Evolutionary conservation across 164 flowering plant genomes (phyloP).

Genomic region (Chimonanthus praecox): DNA sequence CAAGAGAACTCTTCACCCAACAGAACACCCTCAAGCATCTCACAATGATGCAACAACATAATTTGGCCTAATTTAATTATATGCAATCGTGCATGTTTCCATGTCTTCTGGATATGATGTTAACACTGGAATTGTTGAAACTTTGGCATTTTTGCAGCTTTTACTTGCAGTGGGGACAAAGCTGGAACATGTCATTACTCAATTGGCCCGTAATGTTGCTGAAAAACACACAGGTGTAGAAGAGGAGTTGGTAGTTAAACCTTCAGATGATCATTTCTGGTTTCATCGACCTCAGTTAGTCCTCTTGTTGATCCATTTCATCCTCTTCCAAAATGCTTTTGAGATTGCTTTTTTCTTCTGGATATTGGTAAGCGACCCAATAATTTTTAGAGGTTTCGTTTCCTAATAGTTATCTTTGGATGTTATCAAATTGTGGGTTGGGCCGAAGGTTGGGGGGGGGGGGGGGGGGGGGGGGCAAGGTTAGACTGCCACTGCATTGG

Average conservation of each 20-base stretch:
- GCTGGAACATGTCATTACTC: conserved; percentile 66
- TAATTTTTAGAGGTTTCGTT: background rate
- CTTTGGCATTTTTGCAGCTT: conserved; percentile 36
- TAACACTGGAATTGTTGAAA: too few relatives aligned
- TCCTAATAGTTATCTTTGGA: too few relatives aligned
- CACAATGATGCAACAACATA: too few relatives aligned
- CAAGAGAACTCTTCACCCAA: too few relatives aligned
- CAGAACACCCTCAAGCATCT: too few relatives aligned
- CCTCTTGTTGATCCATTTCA: conserved; percentile 68
- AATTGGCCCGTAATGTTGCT: conserved; percentile 50
- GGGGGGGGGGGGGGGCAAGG: too few relatives aligned
- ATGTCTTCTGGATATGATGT: too few relatives aligned
- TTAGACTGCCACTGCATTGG: too few relatives aligned
- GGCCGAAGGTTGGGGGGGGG: too few relatives aligned
- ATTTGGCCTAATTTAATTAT: too few relatives aligned
- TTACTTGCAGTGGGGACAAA: conserved; percentile 82
- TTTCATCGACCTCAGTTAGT: conserved; percentile 54
- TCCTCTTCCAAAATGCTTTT: conserved; percentile 75
- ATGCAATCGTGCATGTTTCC: background rate
- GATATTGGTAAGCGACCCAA: conserved; percentile 56
- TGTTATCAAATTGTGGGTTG: background rate
- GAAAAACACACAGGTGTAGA: conserved; percentile 26
- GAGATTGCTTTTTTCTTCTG: conserved; percentile 88
- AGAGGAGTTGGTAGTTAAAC: conserved; percentile 47
- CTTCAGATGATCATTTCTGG: conserved; percentile 85